A percentile compares a stretch with the other conserved stretches of the same genome.
Conservation (phyloP, 108 stramenopile genomes). For the Fragilaria crotonensis region DNA sequence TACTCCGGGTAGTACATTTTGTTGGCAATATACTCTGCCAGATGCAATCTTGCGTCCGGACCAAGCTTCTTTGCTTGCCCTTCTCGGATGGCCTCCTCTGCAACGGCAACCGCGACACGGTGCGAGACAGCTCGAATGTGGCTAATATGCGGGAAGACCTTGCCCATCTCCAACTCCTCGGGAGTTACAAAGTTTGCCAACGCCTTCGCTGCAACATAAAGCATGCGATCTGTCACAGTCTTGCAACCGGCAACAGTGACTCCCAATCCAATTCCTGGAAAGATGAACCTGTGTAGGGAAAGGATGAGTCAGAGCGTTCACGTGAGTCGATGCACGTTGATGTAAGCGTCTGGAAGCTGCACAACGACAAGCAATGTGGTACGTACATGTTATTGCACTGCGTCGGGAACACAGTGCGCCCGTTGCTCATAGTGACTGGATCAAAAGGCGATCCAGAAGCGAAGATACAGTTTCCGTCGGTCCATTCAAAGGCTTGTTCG, state of each 20-base stretch:
- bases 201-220: constrained; percentile 85
- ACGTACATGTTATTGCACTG: constrained; percentile 85
- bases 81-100: constrained; percentile 72
- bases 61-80: constrained; percentile 59
- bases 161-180: constrained; percentile 73
- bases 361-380: too few species aligned
- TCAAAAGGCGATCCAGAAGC: constrained; percentile 96
- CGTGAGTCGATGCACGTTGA: too few species aligned
- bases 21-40: constrained; percentile 53
- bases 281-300: constrained; percentile 34
- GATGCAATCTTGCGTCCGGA: constrained; percentile 42
- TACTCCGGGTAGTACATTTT: constrained; percentile 89
- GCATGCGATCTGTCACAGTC: constrained; percentile 83
- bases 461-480: constrained; percentile 88
- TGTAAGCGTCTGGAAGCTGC: too few species aligned
- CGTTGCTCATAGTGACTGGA: constrained; percentile 73
- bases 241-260: constrained; percentile 80
- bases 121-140: constrained; percentile 85
- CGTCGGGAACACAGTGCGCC: constrained; percentile 65
- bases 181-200: constrained; percentile 71
- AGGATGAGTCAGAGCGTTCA: background rate
- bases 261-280: constrained; percentile 85
- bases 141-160: constrained; percentile 81
- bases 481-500: constrained; percentile 95
- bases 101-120: constrained; percentile 80